Percentiles rank a stretch among this genome's conserved stretches.
Conservation (phyloP, 805 yeast species). For the Candida manassasensis region DNA sequence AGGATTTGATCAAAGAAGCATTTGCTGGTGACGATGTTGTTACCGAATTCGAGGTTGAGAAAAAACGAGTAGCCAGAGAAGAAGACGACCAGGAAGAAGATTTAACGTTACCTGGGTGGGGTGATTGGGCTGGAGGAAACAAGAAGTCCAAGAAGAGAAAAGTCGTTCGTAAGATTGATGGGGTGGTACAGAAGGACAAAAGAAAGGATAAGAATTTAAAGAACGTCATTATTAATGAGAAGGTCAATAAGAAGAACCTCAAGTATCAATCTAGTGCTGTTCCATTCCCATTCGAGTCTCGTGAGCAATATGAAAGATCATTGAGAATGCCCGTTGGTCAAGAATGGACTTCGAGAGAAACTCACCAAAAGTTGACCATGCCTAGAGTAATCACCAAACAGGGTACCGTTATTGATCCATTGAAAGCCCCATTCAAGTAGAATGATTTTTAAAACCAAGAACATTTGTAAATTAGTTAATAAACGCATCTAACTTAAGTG, state of each 20-base stretch:
- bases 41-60: slow-evolving; percentile 73
- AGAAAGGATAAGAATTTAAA: slow-evolving; percentile 74
- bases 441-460: not conserved
- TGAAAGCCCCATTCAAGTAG: slow-evolving; percentile 76
- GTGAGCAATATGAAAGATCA: slow-evolving; percentile 92
- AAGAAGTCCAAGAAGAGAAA: slow-evolving; percentile 46
- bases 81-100: slow-evolving; percentile 89
- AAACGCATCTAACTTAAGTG: not conserved
- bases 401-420: slow-evolving; percentile 87
- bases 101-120: slow-evolving; percentile 94
- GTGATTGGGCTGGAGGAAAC: slow-evolving; percentile 84
- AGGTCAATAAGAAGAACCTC: slow-evolving; percentile 73
- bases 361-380: slow-evolving; percentile 84
- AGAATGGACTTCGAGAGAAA: slow-evolving; percentile 88
- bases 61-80: slow-evolving; percentile 56
- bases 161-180: slow-evolving; percentile 67
- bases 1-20: slow-evolving; percentile 80
- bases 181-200: slow-evolving; percentile 65
- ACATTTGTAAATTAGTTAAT: slow-evolving; percentile 3
- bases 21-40: slow-evolving; percentile 97
- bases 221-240: slow-evolving; percentile 87
- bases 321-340: slow-evolving; percentile 95
- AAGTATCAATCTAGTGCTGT: slow-evolving; percentile 87
- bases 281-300: slow-evolving; percentile 90
- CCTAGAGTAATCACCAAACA: slow-evolving; percentile 84